Base-by-base conservation (phyloP, 768 basidiomycete species). In the Crucibulum laeve region DNA sequence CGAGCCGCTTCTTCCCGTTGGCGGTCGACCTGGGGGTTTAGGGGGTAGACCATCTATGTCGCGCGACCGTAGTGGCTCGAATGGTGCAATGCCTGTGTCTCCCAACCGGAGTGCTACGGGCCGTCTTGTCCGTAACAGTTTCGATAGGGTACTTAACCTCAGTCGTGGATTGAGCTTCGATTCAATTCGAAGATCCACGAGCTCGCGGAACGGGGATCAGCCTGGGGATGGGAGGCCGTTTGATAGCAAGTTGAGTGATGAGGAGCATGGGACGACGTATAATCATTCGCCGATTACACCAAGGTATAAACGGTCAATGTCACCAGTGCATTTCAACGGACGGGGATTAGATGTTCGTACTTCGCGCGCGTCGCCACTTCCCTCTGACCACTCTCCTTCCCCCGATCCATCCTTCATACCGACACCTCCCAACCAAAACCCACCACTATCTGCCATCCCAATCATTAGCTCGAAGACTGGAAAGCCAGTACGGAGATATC, bases 1-100 rank as follows among this genome's bases (percentile, higher is more conserved):
- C 23, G 88, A 90, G 48, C 84, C 84, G 1, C 68, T 90, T 33
- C 69, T 90, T 3, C 85, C 87, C 5, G 62, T 80, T 30, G 64
- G 70, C n/a, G 62, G 57, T 18, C 47, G 44, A 39, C 55, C 58
- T 17, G 47, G 54, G 44, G 57, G 53, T 40, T 50, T 49, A 38
- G 37, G 55, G 15, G 45, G 69, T 28, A 55, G 56, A 18, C 53
- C 59, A 15, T 58, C 62, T 13, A 40, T 50, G n/a, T 21, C 43
- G 5, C 52, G 47, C 34, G 56, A 56, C 14, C 52, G 55, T n/a
- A 59, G 49, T 45, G 54, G 52, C 11, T 50, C 60, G 3, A 52
- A 48, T 33, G 52, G 45, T 36, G 42, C 55, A 2, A 47, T 53
- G 11, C 44, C 60, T 2, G 50, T 56, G 28, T 51, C 57, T 15